These are phyloP conservation scores for Gnaphalium uliginosum DNA, from an alignment of 129 eudicot genomes.

Conservation along the genomic window DNA sequence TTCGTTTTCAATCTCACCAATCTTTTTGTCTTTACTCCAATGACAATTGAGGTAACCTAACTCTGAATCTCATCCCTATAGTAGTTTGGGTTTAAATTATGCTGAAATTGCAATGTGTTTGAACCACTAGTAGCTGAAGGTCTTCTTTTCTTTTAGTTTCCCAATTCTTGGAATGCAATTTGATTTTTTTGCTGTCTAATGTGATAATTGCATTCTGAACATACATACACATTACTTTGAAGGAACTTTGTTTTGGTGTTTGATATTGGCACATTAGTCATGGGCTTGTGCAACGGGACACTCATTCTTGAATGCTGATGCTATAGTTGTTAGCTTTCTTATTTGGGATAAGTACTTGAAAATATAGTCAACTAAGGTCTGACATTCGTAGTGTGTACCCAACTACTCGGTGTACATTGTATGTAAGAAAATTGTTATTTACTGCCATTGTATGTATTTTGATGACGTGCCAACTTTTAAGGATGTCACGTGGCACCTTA, in stretches of 20 bases:
- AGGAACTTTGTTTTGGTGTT: neutral
- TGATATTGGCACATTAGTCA: conserved; percentile 1
- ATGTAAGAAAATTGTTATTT: too few relatives aligned
- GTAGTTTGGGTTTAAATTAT: neutral
- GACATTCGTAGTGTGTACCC: too few relatives aligned
- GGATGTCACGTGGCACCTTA: too few relatives aligned
- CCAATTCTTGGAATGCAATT: neutral
- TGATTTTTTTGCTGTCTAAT: neutral
- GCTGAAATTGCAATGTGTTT: neutral
- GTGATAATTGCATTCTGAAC: neutral
- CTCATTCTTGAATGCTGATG: neutral
- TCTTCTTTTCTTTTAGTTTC: neutral
- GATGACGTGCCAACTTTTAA: too few relatives aligned
- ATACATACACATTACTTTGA: neutral
- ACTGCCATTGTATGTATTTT: too few relatives aligned
- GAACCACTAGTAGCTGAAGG: neutral
- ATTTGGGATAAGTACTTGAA: too few relatives aligned
- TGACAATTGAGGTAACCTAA: conserved; percentile 84
- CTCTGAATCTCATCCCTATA: neutral
- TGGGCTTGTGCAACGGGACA: neutral
- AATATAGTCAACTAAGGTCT: too few relatives aligned
- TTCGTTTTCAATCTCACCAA: conserved; percentile 73
- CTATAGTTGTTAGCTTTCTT: neutral
- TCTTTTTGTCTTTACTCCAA: conserved; percentile 89
- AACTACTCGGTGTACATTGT: too few relatives aligned